These are phyloP conservation scores for Brassica carinata DNA, from an alignment of 345 rosid species.

Conservation along the genomic window DNA sequence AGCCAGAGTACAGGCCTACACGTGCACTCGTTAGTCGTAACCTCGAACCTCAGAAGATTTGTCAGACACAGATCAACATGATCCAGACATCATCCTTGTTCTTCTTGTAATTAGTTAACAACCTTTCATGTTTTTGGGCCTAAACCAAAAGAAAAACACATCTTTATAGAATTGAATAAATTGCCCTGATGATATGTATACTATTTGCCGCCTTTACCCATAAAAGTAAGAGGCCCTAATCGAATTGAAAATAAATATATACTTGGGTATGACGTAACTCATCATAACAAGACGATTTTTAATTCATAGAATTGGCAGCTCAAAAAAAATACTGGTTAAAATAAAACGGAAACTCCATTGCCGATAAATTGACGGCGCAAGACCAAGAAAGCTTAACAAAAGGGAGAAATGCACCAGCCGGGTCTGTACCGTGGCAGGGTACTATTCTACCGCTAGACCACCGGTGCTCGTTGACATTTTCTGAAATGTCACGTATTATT, in stretches of 20 bases:
- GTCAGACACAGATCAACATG: constrained; percentile 27
- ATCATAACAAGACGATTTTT: too few relatives aligned
- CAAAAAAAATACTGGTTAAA: not conserved
- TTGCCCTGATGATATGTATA: too few relatives aligned
- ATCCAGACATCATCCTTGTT: constrained; percentile 16
- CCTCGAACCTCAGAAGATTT: constrained; percentile 1
- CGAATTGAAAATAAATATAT: too few relatives aligned
- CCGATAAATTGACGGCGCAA: not conserved
- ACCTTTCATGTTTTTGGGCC: not conserved
- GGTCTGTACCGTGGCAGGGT: constrained; percentile 82
- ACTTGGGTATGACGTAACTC: too few relatives aligned
- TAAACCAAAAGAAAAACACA: not conserved
- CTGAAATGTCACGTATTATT: not conserved
- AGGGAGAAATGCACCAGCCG: constrained; percentile 15
- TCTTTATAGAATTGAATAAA: too few relatives aligned
- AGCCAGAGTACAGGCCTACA: not conserved
- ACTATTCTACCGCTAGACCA: constrained; percentile 90
- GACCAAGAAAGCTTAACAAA: too few relatives aligned
- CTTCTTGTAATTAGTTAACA: not conserved
- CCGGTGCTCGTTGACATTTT: constrained; percentile 46
- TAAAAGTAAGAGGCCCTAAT: too few relatives aligned
- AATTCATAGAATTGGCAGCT: not conserved
- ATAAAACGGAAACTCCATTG: too few relatives aligned
- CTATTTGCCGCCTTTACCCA: too few relatives aligned
- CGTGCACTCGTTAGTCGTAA: constrained; percentile 13